Conservation (phyloP, 228 moss, liverwort and hornwort genomes). For the Sphagnum magellanicum region DNA sequence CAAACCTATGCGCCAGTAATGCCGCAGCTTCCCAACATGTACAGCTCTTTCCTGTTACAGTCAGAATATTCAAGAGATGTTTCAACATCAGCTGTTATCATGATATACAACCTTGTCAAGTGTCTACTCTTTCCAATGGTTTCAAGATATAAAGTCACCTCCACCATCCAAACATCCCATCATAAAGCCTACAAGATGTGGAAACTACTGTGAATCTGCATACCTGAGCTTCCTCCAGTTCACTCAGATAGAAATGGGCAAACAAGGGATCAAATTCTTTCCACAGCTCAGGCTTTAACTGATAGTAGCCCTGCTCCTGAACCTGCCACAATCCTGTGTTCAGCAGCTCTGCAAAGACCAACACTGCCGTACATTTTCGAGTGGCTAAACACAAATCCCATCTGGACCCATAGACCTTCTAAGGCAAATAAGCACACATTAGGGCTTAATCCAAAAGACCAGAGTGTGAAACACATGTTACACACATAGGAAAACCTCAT, state of each 20-base stretch:
- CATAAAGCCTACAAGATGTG: neutral
- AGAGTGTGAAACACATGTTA: neutral
- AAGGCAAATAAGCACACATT: neutral
- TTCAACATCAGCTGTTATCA: neutral
- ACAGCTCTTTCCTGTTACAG: slow-evolving; percentile 44
- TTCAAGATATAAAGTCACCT: too few relatives aligned
- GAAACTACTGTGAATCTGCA: neutral
- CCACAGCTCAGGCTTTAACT: slow-evolving; percentile 89
- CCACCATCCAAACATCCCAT: neutral
- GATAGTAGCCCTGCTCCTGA: slow-evolving; percentile 88
- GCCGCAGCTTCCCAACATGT: slow-evolving; percentile 42
- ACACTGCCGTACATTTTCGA: neutral
- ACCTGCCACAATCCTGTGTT: slow-evolving; percentile 28
- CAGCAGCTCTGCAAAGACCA: neutral
- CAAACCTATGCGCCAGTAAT: slow-evolving; percentile 45
- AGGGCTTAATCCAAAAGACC: neutral
- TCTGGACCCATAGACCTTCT: neutral
- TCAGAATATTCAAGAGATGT: neutral
- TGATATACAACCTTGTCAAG: too few relatives aligned
- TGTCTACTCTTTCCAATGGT: too few relatives aligned
- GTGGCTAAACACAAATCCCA: neutral
- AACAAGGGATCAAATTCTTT: slow-evolving; percentile 94
- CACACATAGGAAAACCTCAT: too few relatives aligned
- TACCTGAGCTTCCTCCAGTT: slow-evolving; percentile 97
- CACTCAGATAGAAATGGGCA: slow-evolving; percentile 80